phyloP scores from a whole-genome alignment of 345 rosid genomes.

The Limnanthes douglasii region DNA sequence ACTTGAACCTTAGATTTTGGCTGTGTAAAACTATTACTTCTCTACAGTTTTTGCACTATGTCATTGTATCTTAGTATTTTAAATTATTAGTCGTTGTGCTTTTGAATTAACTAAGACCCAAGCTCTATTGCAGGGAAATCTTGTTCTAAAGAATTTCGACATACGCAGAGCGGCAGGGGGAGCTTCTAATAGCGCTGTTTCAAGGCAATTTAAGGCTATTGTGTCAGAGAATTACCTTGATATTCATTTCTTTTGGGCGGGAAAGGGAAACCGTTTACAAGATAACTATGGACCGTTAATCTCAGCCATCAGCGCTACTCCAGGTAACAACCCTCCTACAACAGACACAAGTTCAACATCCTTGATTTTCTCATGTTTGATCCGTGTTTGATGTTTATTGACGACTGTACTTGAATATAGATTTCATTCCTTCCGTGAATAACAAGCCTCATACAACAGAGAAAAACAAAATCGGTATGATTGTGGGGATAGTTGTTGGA shows the following conservation, averaged over 20 bases:
- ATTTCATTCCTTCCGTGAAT: slow-evolving; percentile 47
- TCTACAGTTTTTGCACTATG: no score
- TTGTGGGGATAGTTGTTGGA: slow-evolving; percentile 44
- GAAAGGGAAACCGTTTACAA: slow-evolving; percentile 43
- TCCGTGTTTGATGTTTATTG: slow-evolving; percentile 4
- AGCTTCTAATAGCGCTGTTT: slow-evolving; percentile 15
- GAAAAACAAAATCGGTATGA: slow-evolving; percentile 24
- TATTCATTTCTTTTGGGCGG: slow-evolving; percentile 57
- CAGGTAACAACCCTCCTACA: slow-evolving; percentile 49
- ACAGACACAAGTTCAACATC: no score
- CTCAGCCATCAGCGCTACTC: slow-evolving; percentile 48
- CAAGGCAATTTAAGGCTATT: slow-evolving; percentile 23
- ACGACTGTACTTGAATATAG: slow-evolving; percentile 25
- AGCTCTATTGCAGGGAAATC: slow-evolving; percentile 37
- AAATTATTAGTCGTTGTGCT: no score
- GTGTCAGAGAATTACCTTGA: slow-evolving; percentile 38
- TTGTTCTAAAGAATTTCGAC: slow-evolving; percentile 33
- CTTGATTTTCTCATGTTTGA: slow-evolving; percentile 9
- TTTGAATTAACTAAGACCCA: no score
- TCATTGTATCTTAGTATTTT: no score
- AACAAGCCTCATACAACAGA: slow-evolving; percentile 25
- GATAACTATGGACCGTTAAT: slow-evolving; percentile 44
- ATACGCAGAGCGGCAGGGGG: slow-evolving; percentile 17
- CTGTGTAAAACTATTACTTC: slow-evolving; percentile 6
- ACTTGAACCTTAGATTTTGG: background rate